A percentile compares a stretch with the other conserved stretches of the same genome.
Evolutionary conservation across 78 protist species (phyloP).

Genomic region (Dictyostelium brefeldianum): DNA sequence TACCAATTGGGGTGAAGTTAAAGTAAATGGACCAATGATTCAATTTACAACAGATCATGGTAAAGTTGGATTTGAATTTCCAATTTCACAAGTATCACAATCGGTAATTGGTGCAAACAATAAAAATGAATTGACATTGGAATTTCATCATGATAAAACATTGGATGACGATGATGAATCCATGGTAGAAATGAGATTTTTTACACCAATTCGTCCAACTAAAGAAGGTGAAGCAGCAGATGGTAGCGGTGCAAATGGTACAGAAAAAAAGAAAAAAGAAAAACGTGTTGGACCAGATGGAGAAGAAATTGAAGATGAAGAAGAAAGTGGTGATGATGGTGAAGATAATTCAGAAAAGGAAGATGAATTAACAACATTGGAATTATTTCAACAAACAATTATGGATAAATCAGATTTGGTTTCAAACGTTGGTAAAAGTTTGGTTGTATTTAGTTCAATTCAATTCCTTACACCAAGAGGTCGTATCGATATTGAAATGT

Average conservation of each 20-base stretch:
- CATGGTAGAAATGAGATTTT: conserved; percentile 34
- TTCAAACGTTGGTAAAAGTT: conserved; percentile 52
- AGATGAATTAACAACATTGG: neutral
- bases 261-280: neutral
- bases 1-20: conserved; percentile 58
- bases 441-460: conserved; percentile 58
- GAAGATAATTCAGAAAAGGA: neutral
- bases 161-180: conserved; percentile 53
- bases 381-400: conserved; percentile 34
- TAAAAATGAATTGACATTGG: conserved; percentile 62
- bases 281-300: neutral
- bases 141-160: conserved; percentile 38
- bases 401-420: conserved; percentile 56
- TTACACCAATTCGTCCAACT: conserved; percentile 30
- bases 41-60: conserved; percentile 7
- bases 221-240: neutral
- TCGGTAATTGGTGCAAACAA: conserved; percentile 28
- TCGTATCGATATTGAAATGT: conserved; percentile 85
- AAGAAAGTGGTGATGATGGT: neutral
- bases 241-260: neutral
- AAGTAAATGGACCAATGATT: conserved; percentile 32
- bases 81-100: conserved; percentile 66
- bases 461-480: conserved; percentile 86
- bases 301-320: conserved; percentile 18
- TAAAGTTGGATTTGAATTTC: conserved; percentile 71